Evolutionary conservation across 2,329 filamentous ascomycete genomes (phyloP).

Genomic region (Fusarium chuoi): DNA sequence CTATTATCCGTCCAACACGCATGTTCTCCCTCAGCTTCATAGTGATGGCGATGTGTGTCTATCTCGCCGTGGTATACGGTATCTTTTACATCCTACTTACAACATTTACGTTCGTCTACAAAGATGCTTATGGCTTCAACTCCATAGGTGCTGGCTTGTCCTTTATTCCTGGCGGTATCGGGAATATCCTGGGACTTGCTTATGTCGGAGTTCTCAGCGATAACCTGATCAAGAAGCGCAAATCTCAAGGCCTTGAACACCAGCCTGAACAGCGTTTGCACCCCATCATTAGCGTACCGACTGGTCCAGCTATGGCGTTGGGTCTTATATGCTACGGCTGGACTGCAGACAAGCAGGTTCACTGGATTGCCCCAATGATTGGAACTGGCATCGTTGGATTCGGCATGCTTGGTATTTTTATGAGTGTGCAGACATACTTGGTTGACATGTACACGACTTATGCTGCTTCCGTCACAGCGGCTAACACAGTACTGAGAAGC

Average conservation of each 20-base stretch:
- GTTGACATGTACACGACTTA: not conserved
- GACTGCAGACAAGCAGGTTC: not conserved
- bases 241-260: not conserved
- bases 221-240: not conserved
- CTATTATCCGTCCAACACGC: slow-evolving; percentile 56
- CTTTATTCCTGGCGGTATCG: slow-evolving; percentile 38
- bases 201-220: not conserved
- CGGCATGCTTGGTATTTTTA: not conserved
- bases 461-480: not conserved
- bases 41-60: slow-evolving; percentile 57
- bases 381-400: not conserved
- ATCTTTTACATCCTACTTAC: slow-evolving; percentile 65
- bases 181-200: not conserved
- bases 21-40: slow-evolving; percentile 63
- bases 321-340: not conserved
- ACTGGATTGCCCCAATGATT: not conserved
- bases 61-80: slow-evolving; percentile 63
- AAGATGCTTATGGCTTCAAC: slow-evolving; percentile 53
- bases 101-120: slow-evolving; percentile 63
- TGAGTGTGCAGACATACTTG: not conserved
- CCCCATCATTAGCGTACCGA: not conserved
- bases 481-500: not conserved
- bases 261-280: not conserved
- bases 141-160: slow-evolving; percentile 37
- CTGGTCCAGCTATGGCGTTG: not conserved